Evolutionary conservation across 1,284 basidiomycete species (phyloP).

Genomic region (Ustilago esculenta): DNA sequence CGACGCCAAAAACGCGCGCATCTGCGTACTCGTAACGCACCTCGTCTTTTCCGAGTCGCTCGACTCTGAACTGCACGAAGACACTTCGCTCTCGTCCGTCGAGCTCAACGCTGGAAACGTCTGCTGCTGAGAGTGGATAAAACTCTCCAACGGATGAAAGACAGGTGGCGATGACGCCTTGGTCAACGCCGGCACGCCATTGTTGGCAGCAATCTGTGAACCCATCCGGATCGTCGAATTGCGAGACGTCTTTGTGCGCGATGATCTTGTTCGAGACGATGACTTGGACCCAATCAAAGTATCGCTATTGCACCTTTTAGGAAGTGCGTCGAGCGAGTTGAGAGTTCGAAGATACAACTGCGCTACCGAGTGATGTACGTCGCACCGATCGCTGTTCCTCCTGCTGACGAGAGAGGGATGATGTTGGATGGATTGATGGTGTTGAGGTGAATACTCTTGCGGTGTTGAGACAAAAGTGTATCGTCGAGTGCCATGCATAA

Average conservation of each 20-base stretch:
- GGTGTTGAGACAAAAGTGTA: slow-evolving; percentile 3
- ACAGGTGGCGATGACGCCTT: background rate
- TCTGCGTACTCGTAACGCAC: slow-evolving; percentile 30
- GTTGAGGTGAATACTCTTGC: background rate
- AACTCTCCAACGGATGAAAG: slow-evolving; percentile 3
- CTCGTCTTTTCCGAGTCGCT: too few relatives aligned
- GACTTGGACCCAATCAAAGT: background rate
- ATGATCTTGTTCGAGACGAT: background rate
- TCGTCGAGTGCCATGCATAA: background rate
- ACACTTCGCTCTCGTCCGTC: slow-evolving; percentile 14
- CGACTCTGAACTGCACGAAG: slow-evolving; percentile 9
- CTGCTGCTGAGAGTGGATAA: slow-evolving; percentile 15
- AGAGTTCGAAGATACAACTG: slow-evolving; percentile 30
- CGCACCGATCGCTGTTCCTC: slow-evolving; percentile 16
- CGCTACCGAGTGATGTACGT: slow-evolving; percentile 35
- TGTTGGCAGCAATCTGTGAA: background rate
- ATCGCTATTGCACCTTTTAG: background rate
- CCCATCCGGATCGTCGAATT: background rate
- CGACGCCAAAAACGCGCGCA: slow-evolving; percentile 67
- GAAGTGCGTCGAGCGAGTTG: slow-evolving; percentile 2
- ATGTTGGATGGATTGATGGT: background rate
- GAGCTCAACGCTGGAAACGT: slow-evolving; percentile 13
- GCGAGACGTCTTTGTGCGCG: too few relatives aligned
- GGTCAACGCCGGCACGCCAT: too few relatives aligned
- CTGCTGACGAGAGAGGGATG: too few relatives aligned